Base-by-base conservation (phyloP, 345 rosid genomes). In the Eutrema heterophyllum region DNA sequence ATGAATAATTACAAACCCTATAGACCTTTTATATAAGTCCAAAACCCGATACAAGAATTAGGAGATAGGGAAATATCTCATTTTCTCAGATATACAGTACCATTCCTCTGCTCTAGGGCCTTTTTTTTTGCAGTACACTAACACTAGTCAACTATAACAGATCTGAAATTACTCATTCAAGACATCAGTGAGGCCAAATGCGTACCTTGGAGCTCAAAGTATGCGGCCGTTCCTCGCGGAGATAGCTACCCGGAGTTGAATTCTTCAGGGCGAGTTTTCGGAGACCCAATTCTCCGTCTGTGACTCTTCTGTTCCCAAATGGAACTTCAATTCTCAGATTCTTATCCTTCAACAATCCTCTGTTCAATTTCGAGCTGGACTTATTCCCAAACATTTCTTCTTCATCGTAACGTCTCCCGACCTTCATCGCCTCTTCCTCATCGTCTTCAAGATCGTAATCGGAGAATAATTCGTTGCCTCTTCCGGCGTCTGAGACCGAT, bases 251-350 rank as follows among this genome's bases (percentile, higher is more conserved):
- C 2, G 89, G 80, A 35, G 92, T 72, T 14, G 79, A 72, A 67
- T 73, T 72, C 65, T 64, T 77, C 30, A 66, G 24, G 7, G 74
- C 67, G 64, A 68, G 54, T 61, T 35, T 68, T 18, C 74, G 30
- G 32, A 58, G 65, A 15, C 79, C 88, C 48, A 74, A 27, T 29
- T 74, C 92, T n/a, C 85, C 82, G 67, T 83, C 89, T 0, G 85
- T 85, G 61, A 77, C 85, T 78, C 94, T 85, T 70, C 95, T 78
- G 10, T 76, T 77, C 38, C 48, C 59, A 21, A 78, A 78, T 0
- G 93, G 92, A 72, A 95, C 83, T 54, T 86, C 88, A 68, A 95
- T 82, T 76, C 78, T 85, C 83, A 94, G 83, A 81, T 85, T 82
- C 79, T 39, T 73, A 38, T 89, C 85, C 56, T 79, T 77, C 45